Evolutionary conservation across 2,329 filamentous ascomycete genomes (phyloP).

Genomic region (Rutstroemia sp.): DNA sequence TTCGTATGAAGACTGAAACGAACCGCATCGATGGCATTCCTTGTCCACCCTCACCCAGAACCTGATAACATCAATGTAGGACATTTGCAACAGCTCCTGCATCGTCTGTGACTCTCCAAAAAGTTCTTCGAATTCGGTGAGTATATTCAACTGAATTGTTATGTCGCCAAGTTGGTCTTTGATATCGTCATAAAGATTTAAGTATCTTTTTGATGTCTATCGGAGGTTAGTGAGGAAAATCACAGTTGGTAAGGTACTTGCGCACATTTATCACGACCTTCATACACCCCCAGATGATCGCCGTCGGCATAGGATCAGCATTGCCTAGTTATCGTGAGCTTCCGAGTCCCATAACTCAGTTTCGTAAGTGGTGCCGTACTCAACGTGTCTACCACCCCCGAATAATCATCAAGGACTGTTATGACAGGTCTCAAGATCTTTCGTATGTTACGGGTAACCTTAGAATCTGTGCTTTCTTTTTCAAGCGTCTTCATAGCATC

Average conservation of each 20-base stretch:
- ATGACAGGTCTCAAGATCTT: neutral
- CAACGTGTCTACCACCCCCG: neutral
- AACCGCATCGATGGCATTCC: neutral
- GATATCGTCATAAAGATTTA: neutral
- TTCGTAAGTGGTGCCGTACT: neutral
- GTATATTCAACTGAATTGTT: neutral
- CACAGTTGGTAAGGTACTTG: too few species aligned
- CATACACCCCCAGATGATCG: conserved; percentile 2
- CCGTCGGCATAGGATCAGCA: conserved; percentile 5
- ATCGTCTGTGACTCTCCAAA: conserved; percentile 4
- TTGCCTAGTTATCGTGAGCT: neutral
- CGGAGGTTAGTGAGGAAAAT: neutral
- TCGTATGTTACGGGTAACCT: neutral
- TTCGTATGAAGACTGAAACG: neutral
- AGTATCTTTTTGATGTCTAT: neutral
- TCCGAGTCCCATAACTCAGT: neutral
- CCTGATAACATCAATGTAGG: neutral
- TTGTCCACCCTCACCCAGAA: conserved; percentile 4
- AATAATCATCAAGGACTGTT: neutral
- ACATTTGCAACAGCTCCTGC: conserved; percentile 3
- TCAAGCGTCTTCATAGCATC: neutral
- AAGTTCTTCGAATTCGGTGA: conserved; percentile 3
- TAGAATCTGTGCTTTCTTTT: neutral
- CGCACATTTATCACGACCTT: conserved; percentile 1
- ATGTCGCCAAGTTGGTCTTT: conserved; percentile 1